A percentile compares a stretch with the other conserved stretches of the same genome.
These are phyloP conservation scores for Trypanosoma platydactyli DNA, from an alignment of 208 protist species.

Conservation along the genomic window DNA sequence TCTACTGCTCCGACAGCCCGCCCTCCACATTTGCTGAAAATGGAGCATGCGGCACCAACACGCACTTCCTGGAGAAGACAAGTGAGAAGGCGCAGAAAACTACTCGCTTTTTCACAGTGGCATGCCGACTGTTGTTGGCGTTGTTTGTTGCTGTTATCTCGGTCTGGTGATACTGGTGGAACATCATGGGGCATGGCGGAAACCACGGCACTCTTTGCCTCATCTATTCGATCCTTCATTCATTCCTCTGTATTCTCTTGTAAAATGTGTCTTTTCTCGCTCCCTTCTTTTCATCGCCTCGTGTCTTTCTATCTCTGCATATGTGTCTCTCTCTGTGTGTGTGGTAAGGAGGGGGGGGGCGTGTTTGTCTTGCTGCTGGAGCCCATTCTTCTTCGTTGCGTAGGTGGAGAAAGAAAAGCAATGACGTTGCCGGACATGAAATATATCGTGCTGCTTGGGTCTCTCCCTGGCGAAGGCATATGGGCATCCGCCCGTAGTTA, in stretches of 20 bases:
- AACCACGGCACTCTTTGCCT: background rate
- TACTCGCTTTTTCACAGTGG: too few species aligned
- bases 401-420: background rate
- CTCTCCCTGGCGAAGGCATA: slow-evolving; percentile 34
- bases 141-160: too few species aligned
- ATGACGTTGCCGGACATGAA: slow-evolving; percentile 6
- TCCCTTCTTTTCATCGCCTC: slow-evolving; percentile 16
- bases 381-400: background rate
- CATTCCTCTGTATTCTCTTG: slow-evolving; percentile 3
- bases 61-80: too few species aligned
- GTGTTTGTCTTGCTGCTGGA: slow-evolving; percentile 4
- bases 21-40: too few species aligned
- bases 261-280: background rate
- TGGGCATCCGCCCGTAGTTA: slow-evolving; percentile 36
- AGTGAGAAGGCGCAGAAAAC: too few species aligned
- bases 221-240: slow-evolving; percentile 1
- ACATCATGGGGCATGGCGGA: too few species aligned
- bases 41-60: too few species aligned
- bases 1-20: background rate
- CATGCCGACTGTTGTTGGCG: too few species aligned
- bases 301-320: background rate
- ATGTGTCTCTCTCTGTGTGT: background rate
- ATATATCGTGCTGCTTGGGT: slow-evolving; percentile 33
- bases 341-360: background rate
- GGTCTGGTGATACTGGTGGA: too few species aligned